Base-by-base conservation (phyloP, 805 yeast genomes). In the Saccharomycopsis fodiens region DNA sequence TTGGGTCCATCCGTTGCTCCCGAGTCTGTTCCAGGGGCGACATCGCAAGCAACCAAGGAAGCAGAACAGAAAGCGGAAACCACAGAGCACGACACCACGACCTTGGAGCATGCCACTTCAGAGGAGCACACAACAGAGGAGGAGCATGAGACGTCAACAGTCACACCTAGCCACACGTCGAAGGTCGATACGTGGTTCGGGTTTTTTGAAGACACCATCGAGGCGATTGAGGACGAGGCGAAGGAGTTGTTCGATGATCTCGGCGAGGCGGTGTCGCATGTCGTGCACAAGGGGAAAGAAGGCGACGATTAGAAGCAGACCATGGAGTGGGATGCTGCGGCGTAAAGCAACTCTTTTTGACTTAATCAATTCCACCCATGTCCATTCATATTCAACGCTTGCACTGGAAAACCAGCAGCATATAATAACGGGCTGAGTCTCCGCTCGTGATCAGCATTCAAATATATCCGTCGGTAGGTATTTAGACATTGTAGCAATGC, bases 1-100 rank as follows among this genome's bases (percentile, higher is more conserved):
- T 40, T 35, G n/a, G 44, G 48, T 13, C 16, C 42, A 22, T 19
- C 43, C 29, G 31, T 35, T 16, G 22, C 44, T n/a, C 36, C 46
- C 15, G 42, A 35, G n/a, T 41, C 41, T 23, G 31, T 36, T 13
- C 38, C 39, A 8, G 43, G 47, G 4, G 20, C 30, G 17, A 42
- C 45, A 3, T 30, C 34, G 19, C 45, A 48, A 52, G 12, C 19
- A 51, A 39, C 20, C 6, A 27, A 17, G 19, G 22, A 30, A 25
- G 36, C 39, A 41, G 51, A 47, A 13, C 51, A 51, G 17, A 47
- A 50, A 8, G 50, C 48, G 29, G 29, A 25, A 25, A 25, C 29
- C 10, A 25, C 29, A 25, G 29, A 25, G 10, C 10, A 6, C 6
- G 6, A 6, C 6, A 25, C 29, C 10, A 25, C 29, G 10, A 25